These are phyloP conservation scores for Saccharum spontaneum DNA, from an alignment of 176 grass and related monocot species.

Conservation along the genomic window DNA sequence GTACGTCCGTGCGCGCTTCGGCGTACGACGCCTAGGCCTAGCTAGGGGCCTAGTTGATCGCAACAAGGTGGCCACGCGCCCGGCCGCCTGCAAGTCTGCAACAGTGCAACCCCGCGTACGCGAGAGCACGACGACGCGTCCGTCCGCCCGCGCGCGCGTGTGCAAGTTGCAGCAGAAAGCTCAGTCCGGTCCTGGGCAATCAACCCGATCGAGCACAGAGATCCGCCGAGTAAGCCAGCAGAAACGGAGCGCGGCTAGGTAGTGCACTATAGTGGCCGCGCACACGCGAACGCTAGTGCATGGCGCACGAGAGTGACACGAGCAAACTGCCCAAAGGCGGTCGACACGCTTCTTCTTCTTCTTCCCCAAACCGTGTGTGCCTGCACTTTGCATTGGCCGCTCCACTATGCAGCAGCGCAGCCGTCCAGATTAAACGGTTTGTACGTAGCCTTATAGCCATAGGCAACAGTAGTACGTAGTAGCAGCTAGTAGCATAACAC, in stretches of 20 bases:
- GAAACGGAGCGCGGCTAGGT: background rate
- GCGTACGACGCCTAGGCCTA: too few relatives aligned
- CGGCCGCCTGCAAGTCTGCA: too few relatives aligned
- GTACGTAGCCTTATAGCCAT: background rate
- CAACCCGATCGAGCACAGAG: background rate
- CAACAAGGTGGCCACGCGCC: too few relatives aligned
- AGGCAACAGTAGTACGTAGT: background rate
- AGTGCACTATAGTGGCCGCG: slow-evolving; percentile 33
- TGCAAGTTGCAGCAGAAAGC: slow-evolving; percentile 29
- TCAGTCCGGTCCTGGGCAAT: background rate
- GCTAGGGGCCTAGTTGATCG: too few relatives aligned
- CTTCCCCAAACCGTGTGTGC: background rate
- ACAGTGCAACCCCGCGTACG: too few relatives aligned
- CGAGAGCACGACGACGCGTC: background rate
- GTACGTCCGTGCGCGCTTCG: too few relatives aligned
- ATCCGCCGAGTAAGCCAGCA: background rate
- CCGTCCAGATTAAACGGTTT: slow-evolving; percentile 27
- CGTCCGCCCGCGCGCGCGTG: background rate
- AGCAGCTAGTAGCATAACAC: slow-evolving; percentile 6
- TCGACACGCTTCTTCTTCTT: background rate
- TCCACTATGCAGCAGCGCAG: background rate
- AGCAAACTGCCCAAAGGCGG: background rate
- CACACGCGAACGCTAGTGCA: slow-evolving; percentile 30
- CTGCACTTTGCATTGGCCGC: background rate
- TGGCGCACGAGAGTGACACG: slow-evolving; percentile 52